Evolutionary conservation across 2,329 filamentous ascomycete species (phyloP), one percentile per base, ranked within the genome.

Genomic region (Colletotrichum musicola): DNA sequence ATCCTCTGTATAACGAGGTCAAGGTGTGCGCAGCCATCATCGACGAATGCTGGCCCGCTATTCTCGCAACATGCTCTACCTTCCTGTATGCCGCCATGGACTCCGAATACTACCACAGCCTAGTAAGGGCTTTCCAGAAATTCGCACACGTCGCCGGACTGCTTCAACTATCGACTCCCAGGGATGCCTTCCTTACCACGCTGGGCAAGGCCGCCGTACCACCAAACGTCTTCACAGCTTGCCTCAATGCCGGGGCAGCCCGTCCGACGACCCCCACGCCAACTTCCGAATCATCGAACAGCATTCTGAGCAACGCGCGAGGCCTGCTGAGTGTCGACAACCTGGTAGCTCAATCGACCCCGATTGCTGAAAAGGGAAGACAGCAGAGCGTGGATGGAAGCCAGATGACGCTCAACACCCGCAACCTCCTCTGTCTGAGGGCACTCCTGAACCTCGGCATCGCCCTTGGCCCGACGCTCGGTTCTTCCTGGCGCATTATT

Each of bases 381-480:
- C 88, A 90, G 62, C 79, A 81, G 3, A 90, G 89, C 0, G 77
- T 88, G 6, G 92, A 93, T 78, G 74, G 81, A 30, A 75, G 79
- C 65, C 66, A 79, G 0, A 82, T 84, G 62, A 87, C 89, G 4
- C 84, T 98, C 9, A 97, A 94, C 72, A 95, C 94, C 3, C 88
- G 96, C 7, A 98, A 99, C 75, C 83, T 99, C 4, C 84, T 98
- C 1, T 99, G 96, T 74, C 83, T 99, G 50, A 86, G 97, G 75
- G 96, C 96, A 35, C 84, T 99, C 16, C 82, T 99, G n/a, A 99
- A 99, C 73, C 82, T 99, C 4, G 96, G 96, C 2, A 99, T 98
- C 74, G 96, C 96, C 2, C 82, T 99, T 1, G 96, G 96, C 0
- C 94, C 96, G 3, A 97, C 94, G 0, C 84, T 99, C 1, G 90